phyloP scores from a whole-genome alignment of 441 rosid species.

The Pelargonium australe region DNA sequence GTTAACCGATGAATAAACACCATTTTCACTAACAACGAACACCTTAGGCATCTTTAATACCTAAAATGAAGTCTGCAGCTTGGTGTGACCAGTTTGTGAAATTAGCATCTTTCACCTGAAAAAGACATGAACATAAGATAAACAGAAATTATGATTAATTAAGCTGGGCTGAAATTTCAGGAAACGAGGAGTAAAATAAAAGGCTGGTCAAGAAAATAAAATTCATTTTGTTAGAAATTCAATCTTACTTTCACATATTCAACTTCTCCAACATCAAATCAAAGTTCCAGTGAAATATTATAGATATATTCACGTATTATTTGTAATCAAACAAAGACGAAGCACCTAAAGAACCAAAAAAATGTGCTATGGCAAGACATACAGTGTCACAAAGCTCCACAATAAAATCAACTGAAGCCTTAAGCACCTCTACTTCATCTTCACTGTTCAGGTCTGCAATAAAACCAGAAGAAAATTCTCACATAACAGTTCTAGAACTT shows the following conservation, averaged over 20 bases:
- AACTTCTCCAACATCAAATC: not conserved
- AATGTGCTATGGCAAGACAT: conserved; percentile 35
- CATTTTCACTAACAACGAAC: not conserved
- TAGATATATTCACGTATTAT: not conserved
- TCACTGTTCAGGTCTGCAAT: conserved; percentile 42
- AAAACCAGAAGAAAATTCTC: not conserved
- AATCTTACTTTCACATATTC: not conserved
- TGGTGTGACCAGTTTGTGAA: conserved; percentile 88
- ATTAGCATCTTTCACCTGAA: conserved; percentile 47
- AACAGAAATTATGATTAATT: not conserved
- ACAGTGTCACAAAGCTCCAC: conserved; percentile 50
- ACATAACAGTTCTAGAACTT: not conserved
- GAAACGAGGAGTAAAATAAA: not conserved
- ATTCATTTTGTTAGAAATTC: not conserved
- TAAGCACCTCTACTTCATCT: conserved; percentile 59
- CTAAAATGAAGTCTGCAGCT: conserved; percentile 82
- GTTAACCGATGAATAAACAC: not conserved
- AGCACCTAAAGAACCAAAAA: not conserved
- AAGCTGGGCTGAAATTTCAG: not conserved
- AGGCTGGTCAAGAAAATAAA: not conserved
- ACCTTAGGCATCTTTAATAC: conserved; percentile 25
- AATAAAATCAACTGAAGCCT: conserved; percentile 71
- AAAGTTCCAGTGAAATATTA: not conserved
- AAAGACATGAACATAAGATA: not conserved
- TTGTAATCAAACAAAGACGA: not conserved